These are phyloP conservation scores for Trichosporon sp. DNA, from an alignment of 1,284 basidiomycete species.

Conservation along the genomic window DNA sequence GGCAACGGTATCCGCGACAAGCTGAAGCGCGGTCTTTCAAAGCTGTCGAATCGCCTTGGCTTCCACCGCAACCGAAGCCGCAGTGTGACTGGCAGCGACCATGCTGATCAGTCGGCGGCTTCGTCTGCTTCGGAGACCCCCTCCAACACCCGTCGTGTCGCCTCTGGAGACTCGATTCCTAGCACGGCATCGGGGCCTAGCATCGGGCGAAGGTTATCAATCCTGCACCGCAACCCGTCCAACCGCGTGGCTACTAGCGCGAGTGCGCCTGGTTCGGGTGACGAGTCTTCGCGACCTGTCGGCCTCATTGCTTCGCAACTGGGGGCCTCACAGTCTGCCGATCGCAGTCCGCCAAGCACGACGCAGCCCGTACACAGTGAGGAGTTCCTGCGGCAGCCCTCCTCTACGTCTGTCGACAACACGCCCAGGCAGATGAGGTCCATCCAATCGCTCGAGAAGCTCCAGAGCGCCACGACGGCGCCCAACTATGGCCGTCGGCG, in stretches of 20 bases:
- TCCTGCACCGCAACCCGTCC: not conserved
- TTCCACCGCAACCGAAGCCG: conserved; percentile 30
- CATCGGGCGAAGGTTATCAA: conserved; percentile 14
- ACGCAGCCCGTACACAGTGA: conserved; percentile 2
- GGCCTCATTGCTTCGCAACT: not conserved
- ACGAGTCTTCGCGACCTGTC: conserved; percentile 17
- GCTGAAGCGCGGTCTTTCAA: conserved; percentile 40
- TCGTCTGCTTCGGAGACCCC: not conserved
- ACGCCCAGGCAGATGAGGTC: conserved; percentile 18
- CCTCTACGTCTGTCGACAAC: conserved; percentile 10
- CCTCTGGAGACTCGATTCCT: conserved; percentile 16
- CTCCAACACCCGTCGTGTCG: conserved; percentile 8
- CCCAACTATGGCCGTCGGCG: not conserved
- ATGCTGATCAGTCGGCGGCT: conserved; percentile 14
- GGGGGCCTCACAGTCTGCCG: not conserved
- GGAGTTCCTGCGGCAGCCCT: conserved; percentile 14
- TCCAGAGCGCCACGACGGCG: not conserved
- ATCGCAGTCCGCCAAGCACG: not conserved
- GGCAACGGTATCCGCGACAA: conserved; percentile 38
- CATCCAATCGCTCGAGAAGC: conserved; percentile 18
- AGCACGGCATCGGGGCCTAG: not conserved
- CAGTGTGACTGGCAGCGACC: conserved; percentile 33
- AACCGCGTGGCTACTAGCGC: not conserved
- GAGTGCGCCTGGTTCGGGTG: not conserved
- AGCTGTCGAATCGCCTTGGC: conserved; percentile 33